Conservation (phyloP, 768 basidiomycete species). For the Macrolepiota dolichaula region DNA sequence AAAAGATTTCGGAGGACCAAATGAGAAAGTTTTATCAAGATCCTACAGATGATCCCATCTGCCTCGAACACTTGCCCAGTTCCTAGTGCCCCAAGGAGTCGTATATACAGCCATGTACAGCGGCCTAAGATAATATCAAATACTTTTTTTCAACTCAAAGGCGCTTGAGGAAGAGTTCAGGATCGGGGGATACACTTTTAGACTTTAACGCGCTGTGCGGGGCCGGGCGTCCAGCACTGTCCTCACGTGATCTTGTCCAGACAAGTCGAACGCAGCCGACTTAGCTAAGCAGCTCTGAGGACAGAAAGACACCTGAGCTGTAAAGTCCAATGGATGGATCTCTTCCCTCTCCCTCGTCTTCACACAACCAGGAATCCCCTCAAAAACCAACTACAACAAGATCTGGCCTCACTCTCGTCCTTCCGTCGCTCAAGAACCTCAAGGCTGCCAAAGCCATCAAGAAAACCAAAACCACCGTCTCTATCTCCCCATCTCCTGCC, state of each 20-base stretch:
- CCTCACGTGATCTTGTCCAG: constrained; percentile 1
- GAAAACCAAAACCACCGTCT: constrained; percentile 35
- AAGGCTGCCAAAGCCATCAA: constrained; percentile 55
- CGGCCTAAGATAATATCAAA: neutral
- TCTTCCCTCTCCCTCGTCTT: constrained; percentile 8
- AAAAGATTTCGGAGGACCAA: neutral
- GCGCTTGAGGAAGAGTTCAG: neutral
- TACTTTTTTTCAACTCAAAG: neutral
- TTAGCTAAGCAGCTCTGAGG: constrained; percentile 14
- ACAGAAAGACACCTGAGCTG: constrained; percentile 13
- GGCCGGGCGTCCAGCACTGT: neutral
- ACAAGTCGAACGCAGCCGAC: neutral
- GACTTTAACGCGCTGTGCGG: neutral
- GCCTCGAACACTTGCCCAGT: neutral
- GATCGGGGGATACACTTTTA: constrained; percentile 3
- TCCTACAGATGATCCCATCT: neutral
- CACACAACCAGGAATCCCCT: neutral
- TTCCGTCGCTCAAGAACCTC: constrained; percentile 62
- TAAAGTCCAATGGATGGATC: constrained; percentile 13
- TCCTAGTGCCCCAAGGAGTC: neutral
- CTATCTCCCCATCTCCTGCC: constrained; percentile 17
- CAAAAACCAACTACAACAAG: constrained; percentile 20
- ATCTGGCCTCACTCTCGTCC: constrained; percentile 60
- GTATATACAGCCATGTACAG: neutral
- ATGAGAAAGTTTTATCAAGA: neutral